phyloP scores from a whole-genome alignment of 116 monocot genomes.

The Trichopus zeylanicus region DNA sequence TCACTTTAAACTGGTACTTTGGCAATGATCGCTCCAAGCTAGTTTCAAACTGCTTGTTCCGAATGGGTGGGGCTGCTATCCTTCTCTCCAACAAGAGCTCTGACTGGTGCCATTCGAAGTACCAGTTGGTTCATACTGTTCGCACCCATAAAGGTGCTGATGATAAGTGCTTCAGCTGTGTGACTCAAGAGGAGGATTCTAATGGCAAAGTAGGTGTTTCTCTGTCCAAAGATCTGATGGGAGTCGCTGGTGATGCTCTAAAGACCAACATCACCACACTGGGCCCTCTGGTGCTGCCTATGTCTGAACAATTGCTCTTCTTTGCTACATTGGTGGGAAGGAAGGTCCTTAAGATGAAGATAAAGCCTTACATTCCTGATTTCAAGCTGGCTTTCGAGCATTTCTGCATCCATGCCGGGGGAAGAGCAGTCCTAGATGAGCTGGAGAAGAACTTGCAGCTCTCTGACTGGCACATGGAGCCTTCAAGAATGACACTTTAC shows the following conservation, averaged over 20 bases:
- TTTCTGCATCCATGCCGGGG: slow-evolving; percentile 66
- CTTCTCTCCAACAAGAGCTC: slow-evolving; percentile 56
- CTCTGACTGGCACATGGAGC: slow-evolving; percentile 84
- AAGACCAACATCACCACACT: slow-evolving; percentile 81
- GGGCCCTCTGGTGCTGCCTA: slow-evolving; percentile 60
- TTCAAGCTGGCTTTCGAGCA: slow-evolving; percentile 70
- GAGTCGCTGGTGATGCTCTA: slow-evolving; percentile 54
- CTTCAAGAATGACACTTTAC: slow-evolving; percentile 69
- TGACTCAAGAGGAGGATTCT: slow-evolving; percentile 60
- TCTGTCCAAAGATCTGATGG: slow-evolving; percentile 68
- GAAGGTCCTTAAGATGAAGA: slow-evolving; percentile 64
- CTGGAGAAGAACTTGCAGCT: slow-evolving; percentile 79
- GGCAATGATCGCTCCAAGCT: slow-evolving; percentile 75
- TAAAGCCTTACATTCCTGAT: slow-evolving; percentile 75
- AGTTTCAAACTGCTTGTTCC: slow-evolving; percentile 74
- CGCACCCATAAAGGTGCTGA: slow-evolving; percentile 66
- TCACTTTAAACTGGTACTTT: slow-evolving; percentile 74
- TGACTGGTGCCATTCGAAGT: slow-evolving; percentile 55
- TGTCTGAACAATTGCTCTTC: slow-evolving; percentile 68
- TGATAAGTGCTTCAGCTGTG: slow-evolving; percentile 58
- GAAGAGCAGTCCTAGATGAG: slow-evolving; percentile 70
- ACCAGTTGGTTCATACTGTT: slow-evolving; percentile 62
- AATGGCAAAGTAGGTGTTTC: slow-evolving; percentile 56
- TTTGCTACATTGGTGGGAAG: slow-evolving; percentile 59
- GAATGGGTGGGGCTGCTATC: slow-evolving; percentile 76